Percentiles rank a stretch among this genome's conserved stretches.
phyloP scores from a whole-genome alignment of 116 monocot genomes.

The Papilionanthe hybrid region DNA sequence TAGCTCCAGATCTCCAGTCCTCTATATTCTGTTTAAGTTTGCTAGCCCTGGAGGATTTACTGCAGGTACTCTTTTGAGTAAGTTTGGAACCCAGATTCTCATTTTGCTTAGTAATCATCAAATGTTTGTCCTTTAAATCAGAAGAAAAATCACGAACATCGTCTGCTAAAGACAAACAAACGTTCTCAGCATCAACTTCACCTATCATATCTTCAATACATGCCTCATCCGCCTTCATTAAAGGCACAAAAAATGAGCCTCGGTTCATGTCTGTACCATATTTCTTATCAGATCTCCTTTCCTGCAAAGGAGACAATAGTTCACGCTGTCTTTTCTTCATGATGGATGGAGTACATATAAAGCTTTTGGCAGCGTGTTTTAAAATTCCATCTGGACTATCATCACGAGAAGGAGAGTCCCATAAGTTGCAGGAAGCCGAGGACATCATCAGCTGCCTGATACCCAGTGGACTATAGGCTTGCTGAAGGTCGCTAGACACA shows the following conservation, averaged over 20 bases:
- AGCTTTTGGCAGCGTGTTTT: constrained; percentile 74
- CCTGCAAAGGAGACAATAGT: constrained; percentile 62
- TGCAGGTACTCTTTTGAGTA: not conserved
- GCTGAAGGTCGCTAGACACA: constrained; percentile 57
- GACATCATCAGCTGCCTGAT: constrained; percentile 78
- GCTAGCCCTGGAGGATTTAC: not conserved
- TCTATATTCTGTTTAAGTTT: constrained; percentile 13
- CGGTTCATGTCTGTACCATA: constrained; percentile 19
- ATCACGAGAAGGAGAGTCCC: constrained; percentile 67
- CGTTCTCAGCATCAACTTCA: constrained; percentile 12
- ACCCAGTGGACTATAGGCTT: constrained; percentile 87
- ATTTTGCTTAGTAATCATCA: constrained; percentile 18
- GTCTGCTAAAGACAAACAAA: constrained; percentile 16
- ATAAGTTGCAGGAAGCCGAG: constrained; percentile 39
- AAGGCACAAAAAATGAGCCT: constrained; percentile 12
- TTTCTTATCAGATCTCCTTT: constrained; percentile 49
- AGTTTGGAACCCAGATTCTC: not conserved
- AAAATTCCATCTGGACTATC: constrained; percentile 51
- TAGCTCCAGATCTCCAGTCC: not conserved
- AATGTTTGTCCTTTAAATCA: constrained; percentile 20
- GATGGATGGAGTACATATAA: constrained; percentile 68
- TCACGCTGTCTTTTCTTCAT: constrained; percentile 80
- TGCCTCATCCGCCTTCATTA: constrained; percentile 14
- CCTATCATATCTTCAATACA: constrained; percentile 17
- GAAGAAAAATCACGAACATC: constrained; percentile 16